phyloP scores from a whole-genome alignment of 306 rosid species.

The Trifolium subterraneum region DNA sequence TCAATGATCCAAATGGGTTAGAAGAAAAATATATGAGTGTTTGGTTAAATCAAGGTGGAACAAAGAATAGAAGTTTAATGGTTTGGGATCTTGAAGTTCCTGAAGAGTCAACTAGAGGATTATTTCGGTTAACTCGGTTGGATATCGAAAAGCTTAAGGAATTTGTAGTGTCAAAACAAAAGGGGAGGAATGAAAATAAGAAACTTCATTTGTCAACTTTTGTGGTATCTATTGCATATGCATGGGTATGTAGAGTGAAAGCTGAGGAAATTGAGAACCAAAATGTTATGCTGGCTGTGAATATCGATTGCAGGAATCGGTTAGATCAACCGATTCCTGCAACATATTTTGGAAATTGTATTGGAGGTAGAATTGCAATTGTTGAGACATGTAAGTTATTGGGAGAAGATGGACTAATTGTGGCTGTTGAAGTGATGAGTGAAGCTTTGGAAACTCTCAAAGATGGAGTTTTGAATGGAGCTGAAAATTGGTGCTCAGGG shows the following conservation, averaged over 20 bases:
- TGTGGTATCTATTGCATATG: slow-evolving; percentile 42
- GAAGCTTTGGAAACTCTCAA: slow-evolving; percentile 45
- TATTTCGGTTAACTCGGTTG: slow-evolving; percentile 38
- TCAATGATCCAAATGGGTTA: slow-evolving; percentile 46
- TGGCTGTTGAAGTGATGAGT: slow-evolving; percentile 29
- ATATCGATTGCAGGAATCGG: slow-evolving; percentile 46
- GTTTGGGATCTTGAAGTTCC: slow-evolving; percentile 44
- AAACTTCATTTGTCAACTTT: slow-evolving; percentile 49
- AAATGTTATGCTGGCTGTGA: background rate
- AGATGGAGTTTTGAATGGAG: slow-evolving; percentile 43
- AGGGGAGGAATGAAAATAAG: background rate
- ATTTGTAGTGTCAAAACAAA: slow-evolving; percentile 14
- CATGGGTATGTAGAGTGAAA: slow-evolving; percentile 39
- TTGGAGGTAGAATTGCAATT: background rate
- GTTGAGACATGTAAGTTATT: slow-evolving; percentile 25
- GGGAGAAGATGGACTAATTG: slow-evolving; percentile 45
- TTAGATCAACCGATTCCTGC: slow-evolving; percentile 48
- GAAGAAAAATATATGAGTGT: slow-evolving; percentile 26
- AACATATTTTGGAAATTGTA: slow-evolving; percentile 65
- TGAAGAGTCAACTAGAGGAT: slow-evolving; percentile 37
- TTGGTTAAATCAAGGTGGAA: slow-evolving; percentile 51
- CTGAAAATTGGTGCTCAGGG: slow-evolving; percentile 37
- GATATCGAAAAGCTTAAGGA: slow-evolving; percentile 41
- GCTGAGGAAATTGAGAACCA: slow-evolving; percentile 36
- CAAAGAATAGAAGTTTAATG: slow-evolving; percentile 55